Conservation (phyloP, 2,329 filamentous ascomycete genomes). For the Penicillium sp. region DNA sequence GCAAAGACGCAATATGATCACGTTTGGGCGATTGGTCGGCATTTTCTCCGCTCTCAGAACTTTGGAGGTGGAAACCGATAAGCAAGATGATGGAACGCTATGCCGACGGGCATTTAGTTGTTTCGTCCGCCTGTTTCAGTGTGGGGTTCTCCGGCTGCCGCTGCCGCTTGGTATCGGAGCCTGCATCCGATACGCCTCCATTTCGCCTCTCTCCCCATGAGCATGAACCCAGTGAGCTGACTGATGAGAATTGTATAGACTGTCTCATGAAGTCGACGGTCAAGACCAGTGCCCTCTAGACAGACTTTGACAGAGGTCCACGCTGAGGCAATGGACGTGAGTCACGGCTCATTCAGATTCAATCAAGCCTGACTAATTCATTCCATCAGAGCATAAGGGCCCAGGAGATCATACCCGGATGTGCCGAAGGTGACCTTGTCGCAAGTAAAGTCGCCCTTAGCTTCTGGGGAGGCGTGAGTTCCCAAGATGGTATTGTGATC, state of each 20-base stretch:
- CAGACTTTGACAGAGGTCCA: not conserved
- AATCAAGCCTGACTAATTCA: not conserved
- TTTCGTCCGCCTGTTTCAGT: not conserved
- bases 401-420: not conserved
- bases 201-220: not conserved
- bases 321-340: not conserved
- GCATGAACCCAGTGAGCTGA: not conserved
- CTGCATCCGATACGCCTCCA: not conserved
- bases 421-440: constrained; percentile 28
- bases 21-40: constrained; percentile 53
- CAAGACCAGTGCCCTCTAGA: not conserved
- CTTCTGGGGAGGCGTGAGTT: constrained; percentile 49
- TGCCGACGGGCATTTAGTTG: constrained; percentile 50
- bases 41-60: constrained; percentile 50
- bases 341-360: not conserved
- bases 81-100: not conserved
- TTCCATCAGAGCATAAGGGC: not conserved
- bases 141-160: not conserved
- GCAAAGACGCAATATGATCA: constrained; percentile 44
- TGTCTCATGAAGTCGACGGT: not conserved
- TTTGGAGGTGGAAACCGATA: constrained; percentile 39
- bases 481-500: constrained; percentile 42
- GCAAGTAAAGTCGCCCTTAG: constrained; percentile 35
- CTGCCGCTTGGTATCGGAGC: not conserved
- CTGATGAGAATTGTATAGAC: not conserved